Conservation (phyloP, 1,284 basidiomycete genomes). For the Vanrija pseudolonga region DNA sequence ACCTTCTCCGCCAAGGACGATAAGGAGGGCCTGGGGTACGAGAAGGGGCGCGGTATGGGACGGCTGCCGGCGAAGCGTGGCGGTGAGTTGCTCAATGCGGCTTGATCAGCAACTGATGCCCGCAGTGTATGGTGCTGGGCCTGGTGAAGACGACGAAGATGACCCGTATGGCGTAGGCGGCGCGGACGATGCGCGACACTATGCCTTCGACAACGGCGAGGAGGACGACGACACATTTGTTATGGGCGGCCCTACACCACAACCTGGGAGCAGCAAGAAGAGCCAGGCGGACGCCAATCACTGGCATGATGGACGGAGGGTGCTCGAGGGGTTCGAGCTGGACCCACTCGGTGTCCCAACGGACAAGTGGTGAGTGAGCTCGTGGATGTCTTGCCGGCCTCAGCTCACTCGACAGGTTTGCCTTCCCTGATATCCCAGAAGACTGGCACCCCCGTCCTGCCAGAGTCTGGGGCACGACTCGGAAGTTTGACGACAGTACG, state of each 20-base stretch:
- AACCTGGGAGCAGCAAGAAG: background rate
- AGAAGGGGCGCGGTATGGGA: conserved; percentile 61
- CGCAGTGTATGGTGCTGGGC: conserved; percentile 45
- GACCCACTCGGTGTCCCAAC: conserved; percentile 65
- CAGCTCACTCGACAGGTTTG: conserved; percentile 59
- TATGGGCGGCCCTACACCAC: conserved; percentile 22
- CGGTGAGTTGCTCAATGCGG: conserved; percentile 15
- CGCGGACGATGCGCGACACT: conserved; percentile 29
- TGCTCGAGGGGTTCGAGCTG: conserved; percentile 71
- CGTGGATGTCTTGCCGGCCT: background rate
- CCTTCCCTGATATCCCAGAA: conserved; percentile 69
- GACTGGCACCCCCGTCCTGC: conserved; percentile 82
- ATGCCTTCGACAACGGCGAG: conserved; percentile 64
- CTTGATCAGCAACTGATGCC: too few species aligned
- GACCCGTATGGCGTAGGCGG: conserved; percentile 67
- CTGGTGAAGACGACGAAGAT: conserved; percentile 82
- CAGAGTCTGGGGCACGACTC: conserved; percentile 64
- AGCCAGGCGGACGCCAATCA: conserved; percentile 23
- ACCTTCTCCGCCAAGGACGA: conserved; percentile 67
- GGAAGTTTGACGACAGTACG: conserved; percentile 54
- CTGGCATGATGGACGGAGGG: conserved; percentile 69
- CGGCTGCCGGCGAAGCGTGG: conserved; percentile 21
- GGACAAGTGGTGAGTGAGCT: conserved; percentile 64
- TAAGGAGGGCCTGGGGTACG: conserved; percentile 73
- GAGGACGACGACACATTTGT: conserved; percentile 61